These are phyloP conservation scores for Curvularia lunata DNA, from an alignment of 2,329 filamentous ascomycete genomes.

Conservation along the genomic window DNA sequence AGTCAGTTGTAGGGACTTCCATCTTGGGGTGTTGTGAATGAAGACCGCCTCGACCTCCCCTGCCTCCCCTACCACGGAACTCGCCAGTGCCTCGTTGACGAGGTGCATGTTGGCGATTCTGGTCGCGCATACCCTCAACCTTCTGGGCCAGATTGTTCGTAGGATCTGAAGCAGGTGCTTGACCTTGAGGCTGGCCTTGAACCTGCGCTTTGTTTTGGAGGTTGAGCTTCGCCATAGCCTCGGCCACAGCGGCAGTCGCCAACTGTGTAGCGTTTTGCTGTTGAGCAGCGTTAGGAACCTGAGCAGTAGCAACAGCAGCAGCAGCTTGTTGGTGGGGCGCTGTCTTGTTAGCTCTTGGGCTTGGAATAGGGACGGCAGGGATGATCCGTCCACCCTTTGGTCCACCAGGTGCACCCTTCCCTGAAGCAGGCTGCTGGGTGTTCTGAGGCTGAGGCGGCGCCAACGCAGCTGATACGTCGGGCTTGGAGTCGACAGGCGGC, in stretches of 20 bases:
- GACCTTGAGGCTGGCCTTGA: slow-evolving; percentile 23
- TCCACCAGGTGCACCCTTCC: slow-evolving; percentile 50
- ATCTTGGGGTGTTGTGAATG: slow-evolving; percentile 65
- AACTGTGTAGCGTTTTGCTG: slow-evolving; percentile 72
- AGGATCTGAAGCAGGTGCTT: slow-evolving; percentile 45
- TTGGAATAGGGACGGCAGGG: slow-evolving; percentile 70
- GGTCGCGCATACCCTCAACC: slow-evolving; percentile 78
- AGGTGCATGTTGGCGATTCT: slow-evolving; percentile 56
- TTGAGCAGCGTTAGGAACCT: slow-evolving; percentile 37
- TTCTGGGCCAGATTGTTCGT: slow-evolving; percentile 77
- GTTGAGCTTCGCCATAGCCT: slow-evolving; percentile 77
- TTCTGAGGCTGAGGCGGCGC: slow-evolving; percentile 56
- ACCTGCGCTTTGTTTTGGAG: slow-evolving; percentile 37
- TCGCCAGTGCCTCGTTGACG: slow-evolving; percentile 55
- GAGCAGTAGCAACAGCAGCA: slow-evolving; percentile 33
- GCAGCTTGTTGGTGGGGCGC: slow-evolving; percentile 42
- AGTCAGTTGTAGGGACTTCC: slow-evolving; percentile 88
- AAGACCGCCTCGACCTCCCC: slow-evolving; percentile 52
- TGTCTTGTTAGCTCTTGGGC: slow-evolving; percentile 45
- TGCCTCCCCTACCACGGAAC: slow-evolving; percentile 55
- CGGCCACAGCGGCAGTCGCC: slow-evolving; percentile 77
- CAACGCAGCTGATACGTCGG: slow-evolving; percentile 63
- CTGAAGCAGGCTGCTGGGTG: slow-evolving; percentile 40
- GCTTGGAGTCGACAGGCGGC: slow-evolving; percentile 72
- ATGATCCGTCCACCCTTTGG: slow-evolving; percentile 62